phyloP scores from a whole-genome alignment of 768 basidiomycete genomes.

The Epithele typhae region DNA sequence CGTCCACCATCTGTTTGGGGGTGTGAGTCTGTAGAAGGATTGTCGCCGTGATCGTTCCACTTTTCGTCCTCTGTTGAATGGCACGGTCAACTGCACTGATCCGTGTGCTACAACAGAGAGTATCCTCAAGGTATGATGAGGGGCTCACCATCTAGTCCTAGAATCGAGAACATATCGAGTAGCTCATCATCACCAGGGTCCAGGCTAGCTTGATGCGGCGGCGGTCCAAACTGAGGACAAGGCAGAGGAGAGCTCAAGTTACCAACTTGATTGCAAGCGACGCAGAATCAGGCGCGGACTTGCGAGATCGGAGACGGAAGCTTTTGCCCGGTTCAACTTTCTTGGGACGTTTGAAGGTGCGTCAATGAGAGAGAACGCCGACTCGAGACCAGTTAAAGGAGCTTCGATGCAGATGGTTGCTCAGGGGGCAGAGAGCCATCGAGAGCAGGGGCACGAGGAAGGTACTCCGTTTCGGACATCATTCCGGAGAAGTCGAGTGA shows the following conservation, averaged over 20 bases:
- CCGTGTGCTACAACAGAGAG: not conserved
- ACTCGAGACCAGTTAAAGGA: conserved; percentile 8
- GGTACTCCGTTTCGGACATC: conserved; percentile 11
- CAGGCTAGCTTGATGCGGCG: not conserved
- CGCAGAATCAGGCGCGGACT: not conserved
- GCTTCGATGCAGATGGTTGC: not conserved
- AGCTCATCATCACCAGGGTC: conserved; percentile 17
- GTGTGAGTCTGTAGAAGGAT: not conserved
- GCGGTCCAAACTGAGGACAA: conserved; percentile 6
- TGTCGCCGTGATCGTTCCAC: conserved; percentile 5
- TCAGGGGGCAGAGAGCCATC: conserved; percentile 7
- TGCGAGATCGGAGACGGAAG: not conserved
- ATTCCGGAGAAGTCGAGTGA: conserved; percentile 24
- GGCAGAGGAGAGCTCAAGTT: too few species aligned
- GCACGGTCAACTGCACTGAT: not conserved
- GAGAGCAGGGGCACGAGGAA: conserved; percentile 10
- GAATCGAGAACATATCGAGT: conserved; percentile 18
- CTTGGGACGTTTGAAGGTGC: too few species aligned
- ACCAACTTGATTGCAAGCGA: too few species aligned
- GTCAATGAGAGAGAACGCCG: conserved; percentile 8
- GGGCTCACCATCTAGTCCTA: conserved; percentile 22
- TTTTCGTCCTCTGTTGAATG: conserved; percentile 9
- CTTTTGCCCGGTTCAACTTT: not conserved
- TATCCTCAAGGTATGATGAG: too few species aligned
- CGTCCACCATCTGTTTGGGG: too few species aligned